Percentiles rank a stretch among this genome's conserved stretches.
phyloP scores from a whole-genome alignment of 768 basidiomycete species.

The Suillus luteus region DNA sequence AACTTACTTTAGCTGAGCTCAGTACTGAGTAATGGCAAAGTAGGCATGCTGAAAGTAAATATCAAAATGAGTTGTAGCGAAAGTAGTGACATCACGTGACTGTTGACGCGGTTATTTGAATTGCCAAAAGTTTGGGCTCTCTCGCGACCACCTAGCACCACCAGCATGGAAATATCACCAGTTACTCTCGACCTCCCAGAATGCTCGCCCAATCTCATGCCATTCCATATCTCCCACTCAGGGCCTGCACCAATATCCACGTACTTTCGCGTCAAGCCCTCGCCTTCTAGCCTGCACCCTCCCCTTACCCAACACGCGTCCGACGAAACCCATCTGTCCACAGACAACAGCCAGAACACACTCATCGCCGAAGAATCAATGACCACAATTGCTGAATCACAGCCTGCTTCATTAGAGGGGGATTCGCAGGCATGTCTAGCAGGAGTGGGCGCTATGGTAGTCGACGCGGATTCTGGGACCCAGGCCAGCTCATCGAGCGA shows the following conservation, averaged over 20 bases:
- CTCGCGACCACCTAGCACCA: background rate
- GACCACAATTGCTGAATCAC: conserved; percentile 9
- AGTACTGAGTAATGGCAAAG: too few species aligned
- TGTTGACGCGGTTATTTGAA: too few species aligned
- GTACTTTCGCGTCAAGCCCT: conserved; percentile 61
- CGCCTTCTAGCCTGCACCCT: conserved; percentile 20
- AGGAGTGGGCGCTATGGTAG: background rate
- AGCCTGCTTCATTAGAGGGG: background rate
- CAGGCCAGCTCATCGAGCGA: conserved; percentile 2
- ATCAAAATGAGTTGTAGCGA: too few species aligned
- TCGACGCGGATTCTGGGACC: conserved; percentile 13
- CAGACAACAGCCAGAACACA: background rate
- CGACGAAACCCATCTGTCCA: background rate
- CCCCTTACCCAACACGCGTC: background rate
- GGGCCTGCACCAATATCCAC: conserved; percentile 75
- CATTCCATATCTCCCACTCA: conserved; percentile 72
- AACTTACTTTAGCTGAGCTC: background rate
- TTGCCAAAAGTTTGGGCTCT: too few species aligned
- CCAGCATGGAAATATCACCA: conserved; percentile 24
- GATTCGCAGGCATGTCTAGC: background rate
- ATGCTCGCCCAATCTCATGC: conserved; percentile 75
- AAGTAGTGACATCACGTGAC: too few species aligned
- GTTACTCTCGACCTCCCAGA: conserved; percentile 27
- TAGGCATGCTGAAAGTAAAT: too few species aligned
- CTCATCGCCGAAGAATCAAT: conserved; percentile 3